Evolutionary conservation across 176 grass and related monocot species (phyloP), one percentile per base, ranked within the genome.

Genomic region (Bonia amplexicaulis): DNA sequence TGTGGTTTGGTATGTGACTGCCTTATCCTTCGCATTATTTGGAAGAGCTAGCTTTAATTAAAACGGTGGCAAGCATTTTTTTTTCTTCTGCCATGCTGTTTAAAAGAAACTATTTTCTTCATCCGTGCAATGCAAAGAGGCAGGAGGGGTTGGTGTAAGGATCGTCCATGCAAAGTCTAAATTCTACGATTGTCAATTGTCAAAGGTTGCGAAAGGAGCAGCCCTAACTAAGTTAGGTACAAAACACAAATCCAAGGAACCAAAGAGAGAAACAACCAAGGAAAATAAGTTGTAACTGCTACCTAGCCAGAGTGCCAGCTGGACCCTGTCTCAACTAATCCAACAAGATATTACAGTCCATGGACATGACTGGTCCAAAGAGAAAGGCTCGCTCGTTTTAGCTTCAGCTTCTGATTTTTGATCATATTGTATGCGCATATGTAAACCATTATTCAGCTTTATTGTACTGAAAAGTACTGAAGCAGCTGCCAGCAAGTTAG

Each of bases 191-290:
- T 65, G 71, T 76, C 71, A 63, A 1, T 2, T 65, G 71, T 76
- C 71, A 85, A 89, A 77, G 55, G 64, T 45, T 69, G 77, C 77
- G 6, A 76, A 62, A n/a, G 20, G 61, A 79, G 13, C 25, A 25
- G 7, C 52, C 63, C 77, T 76, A 85, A 62, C 71, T 62, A 63
- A 77, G 64, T 90, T 90, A 71, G 78, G 83, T 71, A 64, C 31
- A 85, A 77, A 61, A 31, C 74, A 66, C 51, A 52, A 83, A 12
- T 41, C 12, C 29, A 22, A 60, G 29, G 53, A 51, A 51, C 22
- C 57, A 55, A 46, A 29, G 59, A 25, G 22, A 41, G 5, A 84
- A 63, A 48, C 4, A 26, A 12, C 12, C 20, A 25, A 41, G 17
- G 22, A 29, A 64, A 33, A 58, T 0, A 17, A 23, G 63, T 46